Evolutionary conservation across 805 yeast genomes (phyloP), one percentile per base, ranked within the genome.

Genomic region (Hanseniaspora meyeri): DNA sequence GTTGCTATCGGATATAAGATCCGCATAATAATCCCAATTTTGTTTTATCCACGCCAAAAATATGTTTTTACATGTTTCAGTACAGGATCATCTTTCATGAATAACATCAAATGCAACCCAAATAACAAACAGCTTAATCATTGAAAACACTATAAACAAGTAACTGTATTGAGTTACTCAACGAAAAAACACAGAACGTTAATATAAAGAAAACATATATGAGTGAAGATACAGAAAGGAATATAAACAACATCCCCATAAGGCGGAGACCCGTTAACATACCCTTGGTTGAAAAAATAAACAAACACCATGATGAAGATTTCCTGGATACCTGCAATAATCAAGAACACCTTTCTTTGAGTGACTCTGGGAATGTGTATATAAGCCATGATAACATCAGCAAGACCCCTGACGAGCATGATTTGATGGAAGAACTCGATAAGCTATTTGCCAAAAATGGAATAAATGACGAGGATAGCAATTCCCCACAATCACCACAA

Each of bases 381-480:
- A 4, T 19, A 3, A 36, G 20, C 16, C 17, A 43, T 11, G 55
- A 51, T 36, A 9, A 29, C 9, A 11, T 51, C 9, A 51, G 55
- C 20, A 51, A 20, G 36, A 51, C 55, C 8, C 55, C 55, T 4
- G 43, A 24, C 24, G 49, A 51, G 19, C 32, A 51, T 19, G 49
- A 51, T 10, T 8, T 51, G 6, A 43, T 51, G 49, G 34, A 45
- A 2, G 55, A 51, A n/a, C 45, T 51, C 27, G 46, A 45, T 10
- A 51, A 36, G 32, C 20, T 51, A 27, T 36, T 51, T 42, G 37
- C 55, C n/a, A 45, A 51, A 2, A 43, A 43, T 3, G 49, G 27
- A 4, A 14, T 34, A 12, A 14, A 7, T 6, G 49, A 46, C 3
- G 39, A 46, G 10, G 39, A 9, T 8, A 1, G 6, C 6, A 20